Base-by-base conservation (phyloP, 805 yeast genomes). In the Sugiyamaella valdiviana region DNA sequence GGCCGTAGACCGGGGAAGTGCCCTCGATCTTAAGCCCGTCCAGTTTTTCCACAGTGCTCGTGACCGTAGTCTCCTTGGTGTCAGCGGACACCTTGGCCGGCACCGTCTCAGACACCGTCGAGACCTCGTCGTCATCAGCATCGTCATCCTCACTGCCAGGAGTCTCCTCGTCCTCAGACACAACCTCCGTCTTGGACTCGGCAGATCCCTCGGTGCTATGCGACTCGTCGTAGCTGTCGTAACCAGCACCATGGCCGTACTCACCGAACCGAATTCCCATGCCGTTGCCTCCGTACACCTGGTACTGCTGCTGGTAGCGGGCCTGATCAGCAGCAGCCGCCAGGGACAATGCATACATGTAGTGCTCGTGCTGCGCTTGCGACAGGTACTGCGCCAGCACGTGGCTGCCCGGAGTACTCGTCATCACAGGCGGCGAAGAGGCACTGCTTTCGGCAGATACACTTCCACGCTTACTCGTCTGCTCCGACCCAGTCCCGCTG, bases 321-420 rank as follows among this genome's bases (percentile, higher is more conserved):
- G 44, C 36, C 21, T 29, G 44, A 19, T 45, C 55, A 22, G 50
- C 53, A 17, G 56, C 52, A 20, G 55, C 55, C 19, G 59, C 59
- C 29, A 51, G 48, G 9, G 57, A 52, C 2, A 53, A 57, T 1
- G 57, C 57, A 44, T 56, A 56, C 51, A 56, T 46, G 50, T 52
- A 54, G 32, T 56, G 54, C 44, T 83, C 82, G 51, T 79, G 83
- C 56, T 81, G 85, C 5, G 82, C 70, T 61, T 80, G 84, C n/a
- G 86, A 85, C 56, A 83, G 69, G 60, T 83, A 83, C 59, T 83
- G 88, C 0, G 87, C 83, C 87, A 83, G 82, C 10, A 83, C 86
- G 56, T 80, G 84, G 0, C 85, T 79, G 2, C 89, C 88, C 5
- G 82, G 72, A 9, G 71, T 64, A 21, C 49, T 44, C 42, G 44